Evolutionary conservation across 257 asterid species (phyloP).

Genomic region (Voacanga thouarsii): DNA sequence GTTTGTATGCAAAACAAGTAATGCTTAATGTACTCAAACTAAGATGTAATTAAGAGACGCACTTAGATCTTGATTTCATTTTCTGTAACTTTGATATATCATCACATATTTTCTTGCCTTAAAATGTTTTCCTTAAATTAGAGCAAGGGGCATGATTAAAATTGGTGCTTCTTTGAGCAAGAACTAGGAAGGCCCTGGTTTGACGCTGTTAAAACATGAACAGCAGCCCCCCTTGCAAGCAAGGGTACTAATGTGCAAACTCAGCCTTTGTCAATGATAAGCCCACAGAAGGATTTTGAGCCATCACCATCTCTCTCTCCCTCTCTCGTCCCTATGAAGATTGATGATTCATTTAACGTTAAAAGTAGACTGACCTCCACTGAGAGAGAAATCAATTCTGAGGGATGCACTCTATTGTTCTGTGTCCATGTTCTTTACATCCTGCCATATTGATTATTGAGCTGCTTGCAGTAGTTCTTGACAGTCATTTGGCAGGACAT

Average conservation of each 20-base stretch:
- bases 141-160: background rate
- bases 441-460: background rate
- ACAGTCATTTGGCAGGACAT: background rate
- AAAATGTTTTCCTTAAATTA: background rate
- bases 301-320: background rate
- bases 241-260: background rate
- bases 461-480: background rate
- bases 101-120: background rate
- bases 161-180: background rate
- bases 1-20: background rate
- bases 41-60: background rate
- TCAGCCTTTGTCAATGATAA: background rate
- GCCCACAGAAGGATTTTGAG: background rate
- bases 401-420: conserved; percentile 26
- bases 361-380: conserved; percentile 46
- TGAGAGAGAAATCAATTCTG: conserved; percentile 42
- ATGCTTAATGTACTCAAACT: too few relatives aligned
- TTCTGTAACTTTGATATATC: background rate
- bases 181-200: too few relatives aligned
- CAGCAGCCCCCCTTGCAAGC: background rate
- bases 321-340: conserved; percentile 37
- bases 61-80: background rate
- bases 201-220: too few relatives aligned
- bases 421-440: background rate
- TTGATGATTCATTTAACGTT: conserved; percentile 26